Evolutionary conservation across 1,139 yeast species (phyloP).

Genomic region (Protomyces macrosporus): DNA sequence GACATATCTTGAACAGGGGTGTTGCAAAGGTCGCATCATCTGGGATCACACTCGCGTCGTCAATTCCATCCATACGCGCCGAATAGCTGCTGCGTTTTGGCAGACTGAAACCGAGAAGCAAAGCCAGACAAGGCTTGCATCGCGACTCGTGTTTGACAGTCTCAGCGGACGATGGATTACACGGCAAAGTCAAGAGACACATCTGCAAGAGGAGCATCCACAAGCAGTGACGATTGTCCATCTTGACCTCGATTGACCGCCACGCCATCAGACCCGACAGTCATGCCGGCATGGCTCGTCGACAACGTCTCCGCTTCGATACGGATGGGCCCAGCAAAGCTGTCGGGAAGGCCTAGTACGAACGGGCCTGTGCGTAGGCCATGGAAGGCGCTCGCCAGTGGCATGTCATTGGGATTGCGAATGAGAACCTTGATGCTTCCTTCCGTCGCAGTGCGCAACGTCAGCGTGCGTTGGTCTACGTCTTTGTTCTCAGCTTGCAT

Average conservation of each 20-base stretch:
- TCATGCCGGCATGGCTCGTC: not conserved
- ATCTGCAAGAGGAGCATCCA: not conserved
- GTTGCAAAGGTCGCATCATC: too few species aligned
- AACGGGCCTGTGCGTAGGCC: constrained; percentile 2
- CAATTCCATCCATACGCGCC: too few species aligned
- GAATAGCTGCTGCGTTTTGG: too few species aligned
- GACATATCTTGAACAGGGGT: too few species aligned
- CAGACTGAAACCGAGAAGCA: too few species aligned
- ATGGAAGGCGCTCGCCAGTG: constrained; percentile 1
- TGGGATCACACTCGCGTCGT: too few species aligned
- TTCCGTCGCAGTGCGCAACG: not conserved
- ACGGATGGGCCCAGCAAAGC: constrained; percentile 1
- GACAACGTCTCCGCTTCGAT: not conserved
- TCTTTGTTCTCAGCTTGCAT: constrained; percentile 6
- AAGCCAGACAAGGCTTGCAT: not conserved
- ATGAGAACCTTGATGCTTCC: not conserved
- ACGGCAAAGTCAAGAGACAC: not conserved
- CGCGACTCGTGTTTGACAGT: not conserved
- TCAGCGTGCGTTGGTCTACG: not conserved
- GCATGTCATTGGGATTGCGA: not conserved
- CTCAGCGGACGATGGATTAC: not conserved
- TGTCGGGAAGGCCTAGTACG: not conserved
- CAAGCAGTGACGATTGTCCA: too few species aligned
- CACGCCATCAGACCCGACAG: too few species aligned
- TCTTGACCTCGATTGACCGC: too few species aligned